Conservation (phyloP, 805 yeast genomes). For the Tetrapisispora iriomotensis region DNA sequence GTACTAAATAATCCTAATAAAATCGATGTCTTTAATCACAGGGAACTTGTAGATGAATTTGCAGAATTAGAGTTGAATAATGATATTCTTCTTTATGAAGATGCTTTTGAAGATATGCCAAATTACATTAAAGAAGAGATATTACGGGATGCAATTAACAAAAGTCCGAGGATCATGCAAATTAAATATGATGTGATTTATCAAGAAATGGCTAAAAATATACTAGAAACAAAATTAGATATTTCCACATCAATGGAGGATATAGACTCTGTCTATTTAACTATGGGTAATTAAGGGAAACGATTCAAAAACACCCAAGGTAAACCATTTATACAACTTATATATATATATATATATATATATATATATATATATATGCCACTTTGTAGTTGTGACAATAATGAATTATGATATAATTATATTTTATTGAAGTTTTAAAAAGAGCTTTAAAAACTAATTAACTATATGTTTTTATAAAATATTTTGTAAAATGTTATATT, state of each 20-base stretch:
- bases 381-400: neutral
- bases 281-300: slow-evolving; percentile 39
- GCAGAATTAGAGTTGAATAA: slow-evolving; percentile 24
- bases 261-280: slow-evolving; percentile 61
- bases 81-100: slow-evolving; percentile 27
- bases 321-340: neutral
- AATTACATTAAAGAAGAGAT: slow-evolving; percentile 31
- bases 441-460: neutral
- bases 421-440: slow-evolving; percentile 2
- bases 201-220: slow-evolving; percentile 59
- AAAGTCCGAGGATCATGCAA: slow-evolving; percentile 18
- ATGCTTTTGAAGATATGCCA: slow-evolving; percentile 36
- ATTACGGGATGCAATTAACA: slow-evolving; percentile 30
- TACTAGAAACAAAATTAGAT: slow-evolving; percentile 37
- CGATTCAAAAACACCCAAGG: neutral
- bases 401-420: slow-evolving; percentile 1
- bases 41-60: slow-evolving; percentile 29
- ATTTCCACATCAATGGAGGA: slow-evolving; percentile 64
- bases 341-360: neutral
- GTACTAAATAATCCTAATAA: neutral
- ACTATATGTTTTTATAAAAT: slow-evolving; percentile 2
- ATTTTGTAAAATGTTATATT: slow-evolving; percentile 5
- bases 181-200: slow-evolving; percentile 11
- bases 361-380: too few relatives aligned
- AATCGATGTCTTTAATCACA: slow-evolving; percentile 7